phyloP scores from a whole-genome alignment of 495 filamentous ascomycete genomes.

The Thozetella sp. region DNA sequence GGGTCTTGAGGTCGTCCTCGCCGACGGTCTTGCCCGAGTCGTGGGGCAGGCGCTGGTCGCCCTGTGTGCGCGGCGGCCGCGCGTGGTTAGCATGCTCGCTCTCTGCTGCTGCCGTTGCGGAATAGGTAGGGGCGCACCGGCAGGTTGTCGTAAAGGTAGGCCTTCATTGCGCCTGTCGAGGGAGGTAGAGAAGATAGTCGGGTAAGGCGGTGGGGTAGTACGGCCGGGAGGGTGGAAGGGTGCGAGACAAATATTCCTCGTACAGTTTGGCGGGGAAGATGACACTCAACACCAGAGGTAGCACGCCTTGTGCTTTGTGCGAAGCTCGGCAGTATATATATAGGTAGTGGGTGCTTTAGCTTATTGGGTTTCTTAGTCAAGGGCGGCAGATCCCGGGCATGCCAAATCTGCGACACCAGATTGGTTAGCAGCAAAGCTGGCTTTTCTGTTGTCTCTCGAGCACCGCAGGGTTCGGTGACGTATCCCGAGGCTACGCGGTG shows the following conservation, averaged over 20 bases:
- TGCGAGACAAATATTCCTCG: not conserved
- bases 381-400: not conserved
- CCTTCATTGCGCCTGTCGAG: slow-evolving; percentile 61
- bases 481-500: not conserved
- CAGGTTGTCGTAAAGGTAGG: slow-evolving; percentile 81
- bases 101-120: slow-evolving; percentile 7
- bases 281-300: too few relatives aligned
- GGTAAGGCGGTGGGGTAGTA: not conserved
- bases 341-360: too few relatives aligned
- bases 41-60: slow-evolving; percentile 90
- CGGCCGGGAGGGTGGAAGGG: not conserved
- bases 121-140: slow-evolving; percentile 54
- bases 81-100: not conserved
- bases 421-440: not conserved
- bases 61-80: slow-evolving; percentile 50
- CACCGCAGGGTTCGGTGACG: not conserved
- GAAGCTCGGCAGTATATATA: not conserved
- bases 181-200: not conserved
- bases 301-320: too few relatives aligned
- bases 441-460: not conserved
- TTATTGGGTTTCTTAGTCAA: too few relatives aligned
- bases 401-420: not conserved
- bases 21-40: slow-evolving; percentile 72
- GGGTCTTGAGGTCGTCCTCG: slow-evolving; percentile 60
- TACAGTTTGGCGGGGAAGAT: too few relatives aligned